These are phyloP conservation scores for Telopea speciosissima DNA, from an alignment of 177 flowering plant genomes.

Conservation along the genomic window DNA sequence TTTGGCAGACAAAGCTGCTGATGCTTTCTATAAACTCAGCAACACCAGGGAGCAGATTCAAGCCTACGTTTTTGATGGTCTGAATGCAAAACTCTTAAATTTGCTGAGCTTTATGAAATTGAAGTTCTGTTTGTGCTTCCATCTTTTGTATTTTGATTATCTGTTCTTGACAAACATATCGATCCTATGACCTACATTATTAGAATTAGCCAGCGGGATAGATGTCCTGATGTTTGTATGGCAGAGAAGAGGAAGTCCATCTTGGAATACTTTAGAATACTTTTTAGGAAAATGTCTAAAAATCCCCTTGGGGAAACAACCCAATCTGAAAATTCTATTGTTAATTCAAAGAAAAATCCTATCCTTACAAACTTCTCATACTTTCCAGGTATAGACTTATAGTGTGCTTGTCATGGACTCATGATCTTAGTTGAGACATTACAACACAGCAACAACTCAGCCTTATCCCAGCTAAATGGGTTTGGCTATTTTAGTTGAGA, in stretches of 20 bases:
- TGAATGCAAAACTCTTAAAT: not conserved
- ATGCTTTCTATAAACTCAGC: constrained; percentile 56
- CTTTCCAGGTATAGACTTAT: too few relatives aligned
- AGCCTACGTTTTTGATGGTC: constrained; percentile 54
- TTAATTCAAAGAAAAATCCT: too few relatives aligned
- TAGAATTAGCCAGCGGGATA: not conserved
- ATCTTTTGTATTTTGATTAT: not conserved
- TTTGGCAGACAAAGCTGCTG: constrained; percentile 41
- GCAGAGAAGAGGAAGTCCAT: not conserved
- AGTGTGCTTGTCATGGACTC: too few relatives aligned
- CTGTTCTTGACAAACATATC: not conserved
- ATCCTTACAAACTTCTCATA: too few relatives aligned
- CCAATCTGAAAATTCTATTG: too few relatives aligned
- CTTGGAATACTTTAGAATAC: not conserved
- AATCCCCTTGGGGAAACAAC: too few relatives aligned
- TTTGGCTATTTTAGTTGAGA: too few relatives aligned
- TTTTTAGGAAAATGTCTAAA: too few relatives aligned
- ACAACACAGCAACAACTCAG: too few relatives aligned
- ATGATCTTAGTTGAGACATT: too few relatives aligned
- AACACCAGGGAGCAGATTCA: constrained; percentile 53
- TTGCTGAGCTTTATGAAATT: not conserved
- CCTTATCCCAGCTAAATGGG: too few relatives aligned
- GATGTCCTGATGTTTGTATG: not conserved
- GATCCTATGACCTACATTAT: not conserved
- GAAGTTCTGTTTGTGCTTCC: not conserved